Evolutionary conservation across 176 grass and related monocot species (phyloP), one percentile per base, ranked within the genome.

Genomic region (Chrysopogon serrulatus): DNA sequence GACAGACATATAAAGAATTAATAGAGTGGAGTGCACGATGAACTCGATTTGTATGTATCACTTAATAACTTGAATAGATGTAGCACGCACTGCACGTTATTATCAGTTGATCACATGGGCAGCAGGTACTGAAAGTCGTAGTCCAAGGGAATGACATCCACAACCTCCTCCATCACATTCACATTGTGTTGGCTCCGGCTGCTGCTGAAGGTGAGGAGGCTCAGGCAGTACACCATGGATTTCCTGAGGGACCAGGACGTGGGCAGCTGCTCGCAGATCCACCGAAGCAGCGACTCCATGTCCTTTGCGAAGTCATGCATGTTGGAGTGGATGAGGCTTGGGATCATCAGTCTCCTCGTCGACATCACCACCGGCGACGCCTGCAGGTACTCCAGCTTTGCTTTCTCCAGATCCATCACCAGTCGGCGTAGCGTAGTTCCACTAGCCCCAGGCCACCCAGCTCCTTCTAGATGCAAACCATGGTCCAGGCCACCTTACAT

Each of bases 181-280:
- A n/a, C n/a, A n/a, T n/a, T n/a, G n/a, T n/a, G n/a, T n/a, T n/a
- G n/a, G n/a, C n/a, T n/a, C n/a, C n/a, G 2, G 10, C 12, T 43
- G 40, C 7, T 24, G 74, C 26, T 86, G 77, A 91, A 5, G 34
- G 82, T 91, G 30, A n/a, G n/a, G n/a, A 91, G 66, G n/a, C n/a
- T n/a, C n/a, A n/a, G n/a, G 86, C 93, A 95, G 21, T 98, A 93
- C 1, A 94, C 77, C 91, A 98, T 98, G 39, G 93, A 92, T 87
- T 94, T 98, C 21, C 96, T 92, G 3, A 96, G 83, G 4, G 96
- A 87, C 96, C 93, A 98, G 3, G 93, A 98, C 16, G 96, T 94
- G 2, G 96, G 93, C 62, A 98, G 93, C 87, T 98, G 93, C 28
- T 95, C 92, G 45, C 84, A 76, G 30, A 93, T 94, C 96, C 93